Evolutionary conservation across 2,329 filamentous ascomycete species (phyloP).

Genomic region (Fusarium sp.): DNA sequence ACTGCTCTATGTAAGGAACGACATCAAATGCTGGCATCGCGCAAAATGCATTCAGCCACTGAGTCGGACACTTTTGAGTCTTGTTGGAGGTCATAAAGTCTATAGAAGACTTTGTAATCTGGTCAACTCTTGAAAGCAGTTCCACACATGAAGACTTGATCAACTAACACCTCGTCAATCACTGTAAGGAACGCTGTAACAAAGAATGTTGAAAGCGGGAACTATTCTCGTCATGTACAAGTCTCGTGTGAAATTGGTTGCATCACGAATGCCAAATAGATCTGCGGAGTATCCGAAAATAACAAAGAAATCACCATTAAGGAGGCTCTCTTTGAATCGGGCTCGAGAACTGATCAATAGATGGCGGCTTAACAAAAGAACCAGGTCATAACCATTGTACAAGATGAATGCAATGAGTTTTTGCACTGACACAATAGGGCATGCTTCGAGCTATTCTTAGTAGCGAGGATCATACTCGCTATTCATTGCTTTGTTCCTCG

Average conservation of each 20-base stretch:
- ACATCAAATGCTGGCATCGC: no score
- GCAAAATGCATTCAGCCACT: no score
- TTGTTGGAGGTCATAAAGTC: no score
- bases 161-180: no score
- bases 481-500: constrained; percentile 7
- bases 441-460: background rate
- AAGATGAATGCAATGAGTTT: background rate
- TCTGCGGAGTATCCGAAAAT: background rate
- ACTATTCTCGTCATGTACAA: background rate
- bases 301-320: background rate
- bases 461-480: background rate
- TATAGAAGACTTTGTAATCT: no score
- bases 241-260: background rate
- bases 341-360: background rate
- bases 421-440: background rate
- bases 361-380: background rate
- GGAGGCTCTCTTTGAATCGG: background rate
- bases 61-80: no score
- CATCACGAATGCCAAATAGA: background rate
- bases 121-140: no score
- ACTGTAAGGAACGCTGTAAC: background rate
- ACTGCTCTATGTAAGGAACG: no score
- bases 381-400: background rate
- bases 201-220: background rate
- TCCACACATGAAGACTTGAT: no score